These are phyloP conservation scores for Fusarium sacchari DNA, from an alignment of 2,329 filamentous ascomycete species.

Conservation along the genomic window DNA sequence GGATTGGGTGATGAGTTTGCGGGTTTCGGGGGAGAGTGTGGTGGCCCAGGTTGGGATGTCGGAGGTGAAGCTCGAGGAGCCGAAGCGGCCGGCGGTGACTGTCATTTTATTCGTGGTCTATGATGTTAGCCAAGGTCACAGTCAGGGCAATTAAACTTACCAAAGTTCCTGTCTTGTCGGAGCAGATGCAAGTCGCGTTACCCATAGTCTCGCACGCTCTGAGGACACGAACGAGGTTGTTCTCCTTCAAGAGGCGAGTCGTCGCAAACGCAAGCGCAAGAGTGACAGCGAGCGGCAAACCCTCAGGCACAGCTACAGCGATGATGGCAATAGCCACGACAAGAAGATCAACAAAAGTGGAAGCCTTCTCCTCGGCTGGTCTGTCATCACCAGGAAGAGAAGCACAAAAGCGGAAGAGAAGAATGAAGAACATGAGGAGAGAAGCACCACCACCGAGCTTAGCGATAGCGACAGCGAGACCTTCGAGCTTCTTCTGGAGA, in stretches of 20 bases:
- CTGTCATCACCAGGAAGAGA: constrained; percentile 65
- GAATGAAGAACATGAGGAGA: constrained; percentile 81
- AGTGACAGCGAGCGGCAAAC: constrained; percentile 80
- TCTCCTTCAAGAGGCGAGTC: constrained; percentile 79
- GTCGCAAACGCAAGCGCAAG: constrained; percentile 81
- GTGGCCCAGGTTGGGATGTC: constrained; percentile 26
- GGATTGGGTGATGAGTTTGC: constrained; percentile 50
- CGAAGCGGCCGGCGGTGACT: constrained; percentile 69
- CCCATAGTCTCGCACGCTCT: constrained; percentile 86
- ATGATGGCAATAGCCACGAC: constrained; percentile 84
- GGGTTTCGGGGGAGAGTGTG: constrained; percentile 34
- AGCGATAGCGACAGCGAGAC: constrained; percentile 80
- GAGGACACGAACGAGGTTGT: constrained; percentile 79
- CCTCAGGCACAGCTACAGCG: constrained; percentile 82
- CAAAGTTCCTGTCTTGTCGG: constrained; percentile 74
- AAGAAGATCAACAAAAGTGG: constrained; percentile 78
- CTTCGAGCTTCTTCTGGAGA: constrained; percentile 78
- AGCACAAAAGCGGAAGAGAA: constrained; percentile 87
- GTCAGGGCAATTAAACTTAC: no score
- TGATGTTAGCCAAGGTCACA: not conserved
- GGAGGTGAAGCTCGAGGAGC: constrained; percentile 55
- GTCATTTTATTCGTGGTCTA: constrained; percentile 71
- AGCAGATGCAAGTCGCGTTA: constrained; percentile 77
- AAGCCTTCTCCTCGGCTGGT: constrained; percentile 76
- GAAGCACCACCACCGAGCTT: constrained; percentile 81